Conservation (phyloP, 257 asterid genomes). For the Rubia yunnanensis region DNA sequence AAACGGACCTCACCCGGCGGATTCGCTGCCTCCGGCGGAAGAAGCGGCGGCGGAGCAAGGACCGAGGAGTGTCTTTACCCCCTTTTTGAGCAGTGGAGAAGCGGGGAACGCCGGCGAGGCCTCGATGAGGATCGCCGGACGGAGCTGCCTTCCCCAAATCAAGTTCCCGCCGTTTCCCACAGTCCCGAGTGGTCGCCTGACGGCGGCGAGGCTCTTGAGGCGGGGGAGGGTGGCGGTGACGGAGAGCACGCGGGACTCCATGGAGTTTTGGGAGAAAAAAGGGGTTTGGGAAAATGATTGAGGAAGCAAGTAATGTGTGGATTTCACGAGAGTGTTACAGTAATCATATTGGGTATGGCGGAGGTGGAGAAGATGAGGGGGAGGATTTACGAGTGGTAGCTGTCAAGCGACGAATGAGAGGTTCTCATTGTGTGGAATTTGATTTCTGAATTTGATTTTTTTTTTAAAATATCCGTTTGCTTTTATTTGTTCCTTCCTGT, state of each 20-base stretch:
- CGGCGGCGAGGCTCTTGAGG: constrained; percentile 48
- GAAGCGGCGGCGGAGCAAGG: constrained; percentile 73
- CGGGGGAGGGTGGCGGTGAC: constrained; percentile 66
- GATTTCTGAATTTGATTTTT: neutral
- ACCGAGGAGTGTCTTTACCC: constrained; percentile 24
- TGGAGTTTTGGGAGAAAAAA: constrained; percentile 29
- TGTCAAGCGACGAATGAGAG: constrained; percentile 41
- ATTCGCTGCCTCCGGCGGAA: constrained; percentile 65
- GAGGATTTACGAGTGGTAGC: constrained; percentile 28
- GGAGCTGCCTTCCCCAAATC: constrained; percentile 69
- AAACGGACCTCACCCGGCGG: constrained; percentile 86
- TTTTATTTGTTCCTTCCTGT: neutral
- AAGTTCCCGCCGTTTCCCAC: constrained; percentile 48
- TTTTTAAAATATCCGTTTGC: neutral
- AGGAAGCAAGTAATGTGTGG: neutral
- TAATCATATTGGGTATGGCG: constrained; percentile 8
- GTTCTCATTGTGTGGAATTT: constrained; percentile 24
- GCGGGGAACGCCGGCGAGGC: constrained; percentile 28
- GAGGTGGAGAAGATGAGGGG: constrained; percentile 19
- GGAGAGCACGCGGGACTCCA: constrained; percentile 90
- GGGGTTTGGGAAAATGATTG: neutral
- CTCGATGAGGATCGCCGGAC: constrained; percentile 59
- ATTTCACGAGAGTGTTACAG: neutral
- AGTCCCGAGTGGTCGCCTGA: constrained; percentile 29
- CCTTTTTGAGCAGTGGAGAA: constrained; percentile 32